Evolutionary conservation across 2,329 filamentous ascomycete genomes (phyloP), one percentile per base, ranked within the genome.

Genomic region (Sclerotinia borealis): DNA sequence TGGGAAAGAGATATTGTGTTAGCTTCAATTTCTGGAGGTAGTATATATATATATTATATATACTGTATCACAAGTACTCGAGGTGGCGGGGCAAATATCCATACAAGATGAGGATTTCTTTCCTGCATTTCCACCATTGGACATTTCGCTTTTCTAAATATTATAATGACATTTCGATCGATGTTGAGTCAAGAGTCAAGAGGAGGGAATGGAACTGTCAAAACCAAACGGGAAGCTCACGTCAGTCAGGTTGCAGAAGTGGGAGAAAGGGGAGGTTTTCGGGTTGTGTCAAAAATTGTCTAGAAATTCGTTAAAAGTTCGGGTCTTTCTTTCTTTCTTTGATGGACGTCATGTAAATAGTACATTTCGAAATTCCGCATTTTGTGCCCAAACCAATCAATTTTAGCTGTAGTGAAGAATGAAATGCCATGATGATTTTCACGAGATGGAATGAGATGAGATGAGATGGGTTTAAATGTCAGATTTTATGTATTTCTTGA

Each of bases 31-130:
- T 34, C 29, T 19, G 22, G 19, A 47, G 11, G 19, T 34, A 27
- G 17, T 11, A 19, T 19, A 39, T 39, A 39, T 39, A 9, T 39
- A 39, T 39, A 39, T 39, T 39, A 9, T 9, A 39, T 39, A 9
- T n/a, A n/a, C n/a, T n/a, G n/a, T n/a, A n/a, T n/a, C n/a, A n/a
- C n/a, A n/a, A n/a, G n/a, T n/a, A n/a, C n/a, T n/a, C n/a, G n/a
- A 54, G 69, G 59, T 48, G 15, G 56, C n/a, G 63, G 39, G 48
- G 39, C 9, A 45, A 50, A 19, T 27, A 63, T 66, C 34, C 76
- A 71, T 75, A 81, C 80, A 80, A 68, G 77, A 77, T 68, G 79
- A 80, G 74, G 80, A 80, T 75, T 79, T 79, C 72, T 79, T 79
- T 71, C 76, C 75, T 72, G 77, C 75, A 70, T 76, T 75, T 71